phyloP scores from a whole-genome alignment of 495 filamentous ascomycete species.

The Neurospora sp. region DNA sequence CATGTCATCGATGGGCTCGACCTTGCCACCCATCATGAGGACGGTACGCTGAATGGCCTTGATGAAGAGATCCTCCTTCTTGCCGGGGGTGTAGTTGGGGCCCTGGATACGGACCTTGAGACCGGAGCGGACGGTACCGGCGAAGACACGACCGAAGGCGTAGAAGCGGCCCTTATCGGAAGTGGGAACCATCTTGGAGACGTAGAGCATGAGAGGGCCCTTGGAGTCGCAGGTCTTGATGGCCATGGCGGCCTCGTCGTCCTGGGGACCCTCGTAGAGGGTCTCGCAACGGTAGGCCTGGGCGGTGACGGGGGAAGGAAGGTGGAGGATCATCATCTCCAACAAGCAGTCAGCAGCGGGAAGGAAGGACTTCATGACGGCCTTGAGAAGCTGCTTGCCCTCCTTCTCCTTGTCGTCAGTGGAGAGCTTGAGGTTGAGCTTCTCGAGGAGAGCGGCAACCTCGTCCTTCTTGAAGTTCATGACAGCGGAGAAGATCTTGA shows the following conservation, averaged over 20 bases:
- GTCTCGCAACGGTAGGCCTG: conserved; percentile 98
- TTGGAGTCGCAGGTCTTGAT: conserved; percentile 98
- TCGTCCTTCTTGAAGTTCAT: conserved; percentile 99
- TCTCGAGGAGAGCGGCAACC: conserved; percentile 67
- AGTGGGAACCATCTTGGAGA: conserved; percentile 99
- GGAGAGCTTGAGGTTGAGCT: conserved; percentile 85
- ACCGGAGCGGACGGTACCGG: conserved; percentile 93
- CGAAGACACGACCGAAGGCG: conserved; percentile 99
- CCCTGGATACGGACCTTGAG: conserved; percentile 99
- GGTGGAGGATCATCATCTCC: conserved; percentile 99
- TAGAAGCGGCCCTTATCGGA: conserved; percentile 99
- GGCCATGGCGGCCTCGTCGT: conserved; percentile 85
- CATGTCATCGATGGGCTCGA: conserved; percentile 98
- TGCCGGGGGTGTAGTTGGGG: conserved; percentile 94
- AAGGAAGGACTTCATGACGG: conserved; percentile 96
- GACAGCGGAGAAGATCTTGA: conserved; percentile 89
- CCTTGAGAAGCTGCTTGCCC: conserved; percentile 94
- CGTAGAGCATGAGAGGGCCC: conserved; percentile 98
- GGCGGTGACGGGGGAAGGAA: conserved; percentile 90
- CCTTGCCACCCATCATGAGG: conserved; percentile 99
- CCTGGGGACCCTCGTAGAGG: conserved; percentile 91
- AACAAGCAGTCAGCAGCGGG: conserved; percentile 95
- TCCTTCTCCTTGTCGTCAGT: conserved; percentile 84
- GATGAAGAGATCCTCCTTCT: conserved; percentile 98
- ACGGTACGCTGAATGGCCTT: conserved; percentile 99